Percentiles rank a stretch among this genome's conserved stretches.
Evolutionary conservation across 1,139 yeast genomes (phyloP).

Genomic region (Suhomyces atakaporum): DNA sequence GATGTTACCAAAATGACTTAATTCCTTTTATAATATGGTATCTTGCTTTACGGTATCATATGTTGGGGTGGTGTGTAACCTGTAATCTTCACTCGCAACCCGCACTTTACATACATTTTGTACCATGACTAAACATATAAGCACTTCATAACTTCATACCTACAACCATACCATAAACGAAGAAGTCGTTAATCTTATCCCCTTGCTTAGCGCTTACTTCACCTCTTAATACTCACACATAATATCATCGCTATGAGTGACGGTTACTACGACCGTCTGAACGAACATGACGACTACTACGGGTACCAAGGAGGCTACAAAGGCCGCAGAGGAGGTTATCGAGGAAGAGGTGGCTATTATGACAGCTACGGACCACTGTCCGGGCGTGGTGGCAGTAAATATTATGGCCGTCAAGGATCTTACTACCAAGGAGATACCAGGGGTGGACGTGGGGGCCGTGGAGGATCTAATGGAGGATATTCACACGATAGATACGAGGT

Average conservation of each 20-base stretch:
- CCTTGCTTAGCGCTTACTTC: no score
- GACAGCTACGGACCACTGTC: constrained; percentile 6
- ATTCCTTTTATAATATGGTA: no score
- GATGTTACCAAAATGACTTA: no score
- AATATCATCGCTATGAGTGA: constrained; percentile 7
- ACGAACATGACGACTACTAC: constrained; percentile 13
- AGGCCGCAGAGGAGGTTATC: constrained; percentile 9
- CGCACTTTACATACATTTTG: neutral
- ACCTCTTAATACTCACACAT: no score
- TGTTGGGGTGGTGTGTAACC: no score
- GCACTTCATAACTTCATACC: no score
- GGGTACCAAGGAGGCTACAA: constrained; percentile 10
- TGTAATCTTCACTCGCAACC: no score
- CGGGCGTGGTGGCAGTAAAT: constrained; percentile 8
- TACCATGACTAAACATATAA: neutral
- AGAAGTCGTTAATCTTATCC: no score
- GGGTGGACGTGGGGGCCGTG: constrained; percentile 6
- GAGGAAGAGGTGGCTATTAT: constrained; percentile 10
- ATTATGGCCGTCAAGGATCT: constrained; percentile 6
- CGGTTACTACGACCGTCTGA: constrained; percentile 9
- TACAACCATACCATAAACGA: constrained; percentile 2
- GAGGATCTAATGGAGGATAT: constrained; percentile 1
- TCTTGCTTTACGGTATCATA: no score
- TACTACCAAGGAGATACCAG: constrained; percentile 5
- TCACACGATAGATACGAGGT: constrained; percentile 10